Evolutionary conservation across 139 green algal species (phyloP).

Genomic region (Nannochloris sp.): DNA sequence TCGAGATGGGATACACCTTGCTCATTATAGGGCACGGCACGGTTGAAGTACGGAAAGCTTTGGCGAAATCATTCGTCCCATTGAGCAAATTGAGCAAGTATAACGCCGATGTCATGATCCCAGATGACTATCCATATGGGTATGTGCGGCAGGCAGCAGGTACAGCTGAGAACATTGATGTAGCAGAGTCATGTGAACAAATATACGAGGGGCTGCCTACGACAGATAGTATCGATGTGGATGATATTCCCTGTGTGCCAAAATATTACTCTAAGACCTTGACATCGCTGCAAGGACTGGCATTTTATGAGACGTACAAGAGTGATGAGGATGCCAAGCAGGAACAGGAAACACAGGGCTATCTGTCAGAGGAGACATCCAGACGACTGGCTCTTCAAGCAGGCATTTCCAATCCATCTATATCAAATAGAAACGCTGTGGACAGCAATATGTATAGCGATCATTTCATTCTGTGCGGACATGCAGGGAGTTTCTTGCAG

Average conservation of each 20-base stretch:
- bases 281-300: constrained; percentile 3
- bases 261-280: constrained; percentile 13
- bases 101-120: not conserved
- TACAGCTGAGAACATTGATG: not conserved
- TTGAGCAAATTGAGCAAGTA: constrained; percentile 10
- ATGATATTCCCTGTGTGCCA: constrained; percentile 31
- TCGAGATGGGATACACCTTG: constrained; percentile 7
- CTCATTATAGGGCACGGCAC: constrained; percentile 18
- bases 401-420: not conserved
- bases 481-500: constrained; percentile 30
- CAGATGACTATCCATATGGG: not conserved
- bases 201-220: constrained; percentile 18
- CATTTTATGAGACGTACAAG: constrained; percentile 15
- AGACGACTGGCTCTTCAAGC: not conserved
- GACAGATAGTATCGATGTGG: constrained; percentile 21
- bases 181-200: constrained; percentile 8
- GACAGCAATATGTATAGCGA: too few relatives aligned
- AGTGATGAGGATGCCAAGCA: constrained; percentile 2
- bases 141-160: not conserved
- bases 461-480: constrained; percentile 51
- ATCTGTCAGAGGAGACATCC: constrained; percentile 11
- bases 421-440: not conserved
- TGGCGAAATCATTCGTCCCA: not conserved
- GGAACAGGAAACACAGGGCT: constrained; percentile 16
- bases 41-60: not conserved